Evolutionary conservation across 345 rosid genomes (phyloP).

Genomic region (Gossypium herbaceum): DNA sequence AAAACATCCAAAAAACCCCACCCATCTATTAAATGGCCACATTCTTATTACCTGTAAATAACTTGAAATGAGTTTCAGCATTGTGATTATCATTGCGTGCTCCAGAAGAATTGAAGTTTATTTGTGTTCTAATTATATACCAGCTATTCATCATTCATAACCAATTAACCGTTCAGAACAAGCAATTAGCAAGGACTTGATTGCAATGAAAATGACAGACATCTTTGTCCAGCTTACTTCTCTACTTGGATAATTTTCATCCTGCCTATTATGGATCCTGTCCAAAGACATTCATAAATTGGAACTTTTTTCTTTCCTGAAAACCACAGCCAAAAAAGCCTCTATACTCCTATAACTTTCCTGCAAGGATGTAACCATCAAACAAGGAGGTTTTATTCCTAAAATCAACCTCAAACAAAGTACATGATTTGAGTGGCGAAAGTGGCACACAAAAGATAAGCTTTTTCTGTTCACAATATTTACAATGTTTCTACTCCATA

Average conservation of each 20-base stretch:
- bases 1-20: not conserved
- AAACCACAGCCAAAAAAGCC: not conserved
- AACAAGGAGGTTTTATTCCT: not conserved
- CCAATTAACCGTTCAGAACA: not conserved
- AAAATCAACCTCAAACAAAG: not conserved
- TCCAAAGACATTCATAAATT: not conserved
- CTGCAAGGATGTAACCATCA: not conserved
- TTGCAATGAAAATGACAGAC: not conserved
- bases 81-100: not conserved
- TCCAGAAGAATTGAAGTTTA: not conserved
- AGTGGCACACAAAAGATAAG: not conserved
- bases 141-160: not conserved
- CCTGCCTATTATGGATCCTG: not conserved
- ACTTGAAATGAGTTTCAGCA: not conserved
- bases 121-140: not conserved
- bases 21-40: not conserved
- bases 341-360: not conserved
- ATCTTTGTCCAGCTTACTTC: not conserved
- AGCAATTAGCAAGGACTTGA: not conserved
- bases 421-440: not conserved
- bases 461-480: not conserved
- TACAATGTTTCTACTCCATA: not conserved
- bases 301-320: not conserved
- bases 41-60: not conserved
- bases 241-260: not conserved